A percentile compares a stretch with the other conserved stretches of the same genome.
phyloP scores from a whole-genome alignment of 2,329 filamentous ascomycete species.

The Colletotrichum orchidophilum region DNA sequence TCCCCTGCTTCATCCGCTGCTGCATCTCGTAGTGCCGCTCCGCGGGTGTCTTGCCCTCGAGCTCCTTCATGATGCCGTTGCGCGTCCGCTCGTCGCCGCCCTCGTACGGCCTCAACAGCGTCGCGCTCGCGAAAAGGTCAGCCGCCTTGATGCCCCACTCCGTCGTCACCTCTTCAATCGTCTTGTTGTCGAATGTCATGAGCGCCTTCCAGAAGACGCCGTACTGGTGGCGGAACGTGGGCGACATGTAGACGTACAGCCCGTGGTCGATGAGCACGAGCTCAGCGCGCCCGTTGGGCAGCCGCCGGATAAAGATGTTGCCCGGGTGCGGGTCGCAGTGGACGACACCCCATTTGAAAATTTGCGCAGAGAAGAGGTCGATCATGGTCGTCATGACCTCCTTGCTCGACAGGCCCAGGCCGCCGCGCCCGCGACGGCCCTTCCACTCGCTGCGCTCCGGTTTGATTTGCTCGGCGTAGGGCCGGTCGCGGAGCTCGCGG shows the following conservation, averaged over 20 bases:
- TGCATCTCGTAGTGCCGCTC: slow-evolving; percentile 93
- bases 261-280: slow-evolving; percentile 97
- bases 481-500: slow-evolving; percentile 58
- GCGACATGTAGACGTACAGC: slow-evolving; percentile 90
- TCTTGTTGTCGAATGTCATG: slow-evolving; percentile 90
- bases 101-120: slow-evolving; percentile 88
- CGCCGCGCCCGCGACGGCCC: slow-evolving; percentile 76
- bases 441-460: slow-evolving; percentile 83
- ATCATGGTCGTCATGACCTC: slow-evolving; percentile 97
- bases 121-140: slow-evolving; percentile 91
- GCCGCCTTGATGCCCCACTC: slow-evolving; percentile 90
- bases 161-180: slow-evolving; percentile 75
- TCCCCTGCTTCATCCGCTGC: slow-evolving; percentile 76
- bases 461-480: slow-evolving; percentile 72
- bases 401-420: slow-evolving; percentile 82
- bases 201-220: slow-evolving; percentile 92
- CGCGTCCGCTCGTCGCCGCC: slow-evolving; percentile 79
- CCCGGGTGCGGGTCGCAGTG: slow-evolving; percentile 98
- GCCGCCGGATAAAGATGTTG: slow-evolving; percentile 93
- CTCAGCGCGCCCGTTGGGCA: slow-evolving; percentile 84
- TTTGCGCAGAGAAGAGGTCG: slow-evolving; percentile 95
- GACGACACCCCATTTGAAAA: slow-evolving; percentile 95
- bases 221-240: slow-evolving; percentile 86
- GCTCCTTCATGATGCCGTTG: slow-evolving; percentile 72
- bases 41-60: slow-evolving; percentile 64